Base-by-base conservation (phyloP, 805 yeast genomes). In the Saccharomycodes ludwigii region DNA sequence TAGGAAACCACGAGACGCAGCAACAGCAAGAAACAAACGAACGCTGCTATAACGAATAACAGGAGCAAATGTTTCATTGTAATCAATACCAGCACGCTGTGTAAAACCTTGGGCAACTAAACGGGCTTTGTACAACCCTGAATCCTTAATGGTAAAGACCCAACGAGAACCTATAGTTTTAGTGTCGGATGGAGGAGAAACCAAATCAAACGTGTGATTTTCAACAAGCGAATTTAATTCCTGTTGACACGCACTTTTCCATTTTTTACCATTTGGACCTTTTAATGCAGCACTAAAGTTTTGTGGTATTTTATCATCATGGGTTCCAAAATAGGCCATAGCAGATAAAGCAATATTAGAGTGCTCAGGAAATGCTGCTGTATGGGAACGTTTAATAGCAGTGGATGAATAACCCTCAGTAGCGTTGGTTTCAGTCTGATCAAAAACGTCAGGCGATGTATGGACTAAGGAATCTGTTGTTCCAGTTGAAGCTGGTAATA, bases 51-150 rank as follows among this genome's bases (percentile, higher is more conserved):
- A 43, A 3, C 47, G 32, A 14, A 46, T 35, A 16, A 47, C 53
- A 7, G 52, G 50, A n/a, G 55, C 46, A 35, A 45, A 48, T 2
- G 47, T 46, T 27, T 42, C 52, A 3, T 34, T 21, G 29, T 46
- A 50, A 30, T 48, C 48, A 16, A 48, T 34, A 12, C 52, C 53
- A n/a, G 34, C 35, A 5, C 22, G 29, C 27, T 48, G 52, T 5
- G 35, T 34, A 31, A 36, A 40, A 3, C 53, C 55, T 29, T 48
- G 37, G 11, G 48, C 50, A 11, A 48, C 55, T 4, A 50, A 24
- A 6, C 52, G 26, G 9, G 52, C 49, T 27, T 48, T 50, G 6
- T 44, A 31, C 7, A 18, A 12, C 13, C 32, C 35, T 17, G 11
- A 17, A 15, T 24, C 32, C 24, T 47, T 47, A 12, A 23, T 22